Conservation (phyloP, 306 rosid species). For the Fragaria vesca region DNA sequence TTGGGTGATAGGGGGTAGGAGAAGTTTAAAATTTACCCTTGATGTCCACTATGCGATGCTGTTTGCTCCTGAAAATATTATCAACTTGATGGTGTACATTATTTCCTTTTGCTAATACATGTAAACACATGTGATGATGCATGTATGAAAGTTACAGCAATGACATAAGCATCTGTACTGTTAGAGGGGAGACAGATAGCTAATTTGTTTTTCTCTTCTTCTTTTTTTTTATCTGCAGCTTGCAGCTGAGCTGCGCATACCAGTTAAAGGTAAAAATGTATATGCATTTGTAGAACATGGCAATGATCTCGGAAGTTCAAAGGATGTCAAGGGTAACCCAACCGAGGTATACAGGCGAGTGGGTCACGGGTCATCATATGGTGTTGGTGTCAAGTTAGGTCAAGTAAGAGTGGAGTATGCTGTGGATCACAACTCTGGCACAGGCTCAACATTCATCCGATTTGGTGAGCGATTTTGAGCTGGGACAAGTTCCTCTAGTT, state of each 20-base stretch:
- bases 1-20: not conserved
- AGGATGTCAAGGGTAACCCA: slow-evolving; percentile 89
- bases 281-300: slow-evolving; percentile 95
- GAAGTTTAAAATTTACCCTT: not conserved
- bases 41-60: not conserved
- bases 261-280: slow-evolving; percentile 71
- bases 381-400: slow-evolving; percentile 84
- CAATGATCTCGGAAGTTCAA: slow-evolving; percentile 89
- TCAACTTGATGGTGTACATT: not conserved
- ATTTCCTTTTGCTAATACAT: not conserved
- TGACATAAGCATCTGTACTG: not conserved
- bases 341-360: slow-evolving; percentile 86
- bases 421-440: slow-evolving; percentile 87
- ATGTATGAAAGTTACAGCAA: not conserved
- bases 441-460: slow-evolving; percentile 90
- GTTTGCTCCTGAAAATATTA: not conserved
- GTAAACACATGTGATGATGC: not conserved
- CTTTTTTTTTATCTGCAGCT: slow-evolving; percentile 46
- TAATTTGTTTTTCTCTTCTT: slow-evolving; percentile 3
- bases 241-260: slow-evolving; percentile 88
- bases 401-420: slow-evolving; percentile 91
- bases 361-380: slow-evolving; percentile 92
- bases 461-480: slow-evolving; percentile 91
- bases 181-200: slow-evolving; percentile 12
- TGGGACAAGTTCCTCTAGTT: slow-evolving; percentile 20